Evolutionary conservation across 1,284 basidiomycete genomes (phyloP).

Genomic region (Cryptococcus wingfieldii): DNA sequence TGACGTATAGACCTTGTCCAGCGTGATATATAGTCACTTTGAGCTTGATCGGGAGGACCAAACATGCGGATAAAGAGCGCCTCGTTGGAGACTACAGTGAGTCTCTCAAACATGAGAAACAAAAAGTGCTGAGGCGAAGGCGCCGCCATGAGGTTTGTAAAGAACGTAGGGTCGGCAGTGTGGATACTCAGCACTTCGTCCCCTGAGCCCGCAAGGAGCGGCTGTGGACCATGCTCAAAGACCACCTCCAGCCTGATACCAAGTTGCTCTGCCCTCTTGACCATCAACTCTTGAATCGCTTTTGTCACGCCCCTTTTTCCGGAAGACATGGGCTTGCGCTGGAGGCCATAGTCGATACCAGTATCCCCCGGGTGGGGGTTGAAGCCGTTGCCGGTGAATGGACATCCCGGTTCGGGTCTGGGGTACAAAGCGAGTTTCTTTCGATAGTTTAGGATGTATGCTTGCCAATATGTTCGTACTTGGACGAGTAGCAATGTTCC

Average conservation of each 20-base stretch:
- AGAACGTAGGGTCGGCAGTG: conserved; percentile 57
- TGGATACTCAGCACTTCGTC: conserved; percentile 49
- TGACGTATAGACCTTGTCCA: conserved; percentile 16
- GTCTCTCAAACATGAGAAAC: conserved; percentile 40
- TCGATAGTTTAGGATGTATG: conserved; percentile 62
- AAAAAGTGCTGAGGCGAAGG: conserved; percentile 53
- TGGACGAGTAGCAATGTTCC: conserved; percentile 60
- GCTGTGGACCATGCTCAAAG: conserved; percentile 5
- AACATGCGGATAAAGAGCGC: conserved; percentile 51
- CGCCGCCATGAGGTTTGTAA: conserved; percentile 54
- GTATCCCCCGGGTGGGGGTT: conserved; percentile 20
- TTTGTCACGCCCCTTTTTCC: conserved; percentile 51
- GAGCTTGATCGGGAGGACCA: conserved; percentile 16
- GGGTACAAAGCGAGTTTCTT: conserved; percentile 62
- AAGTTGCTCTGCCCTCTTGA: conserved; percentile 41
- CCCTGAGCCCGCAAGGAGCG: too few species aligned
- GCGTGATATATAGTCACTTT: neutral
- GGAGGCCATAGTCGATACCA: conserved; percentile 5
- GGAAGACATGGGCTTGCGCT: conserved; percentile 50
- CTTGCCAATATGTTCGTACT: conserved; percentile 63
- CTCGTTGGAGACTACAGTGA: conserved; percentile 43
- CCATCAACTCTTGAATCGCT: conserved; percentile 48
- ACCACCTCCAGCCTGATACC: conserved; percentile 48
- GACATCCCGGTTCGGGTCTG: conserved; percentile 58
- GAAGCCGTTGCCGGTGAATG: conserved; percentile 30